These are phyloP conservation scores for Earliella scabrosa DNA, from an alignment of 1,284 basidiomycete species.

Conservation along the genomic window DNA sequence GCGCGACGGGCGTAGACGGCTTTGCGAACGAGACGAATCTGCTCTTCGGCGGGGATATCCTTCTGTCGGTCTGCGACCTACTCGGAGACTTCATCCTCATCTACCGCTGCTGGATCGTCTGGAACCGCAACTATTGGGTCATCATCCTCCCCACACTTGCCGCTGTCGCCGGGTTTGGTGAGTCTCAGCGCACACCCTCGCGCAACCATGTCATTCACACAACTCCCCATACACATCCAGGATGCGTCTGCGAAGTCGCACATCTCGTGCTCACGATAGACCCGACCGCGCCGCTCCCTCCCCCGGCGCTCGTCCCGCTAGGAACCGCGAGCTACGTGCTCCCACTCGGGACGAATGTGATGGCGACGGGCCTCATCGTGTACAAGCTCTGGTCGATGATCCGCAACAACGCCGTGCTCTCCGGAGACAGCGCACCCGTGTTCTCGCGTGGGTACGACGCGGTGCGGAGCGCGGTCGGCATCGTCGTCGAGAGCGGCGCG, in stretches of 20 bases:
- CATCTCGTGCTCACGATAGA: slow-evolving; percentile 2
- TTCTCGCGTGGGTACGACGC: neutral
- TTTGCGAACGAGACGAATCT: slow-evolving; percentile 37
- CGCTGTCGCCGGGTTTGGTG: slow-evolving; percentile 38
- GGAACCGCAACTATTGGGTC: slow-evolving; percentile 35
- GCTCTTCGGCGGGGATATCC: slow-evolving; percentile 35
- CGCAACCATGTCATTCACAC: no score
- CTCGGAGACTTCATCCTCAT: slow-evolving; percentile 41
- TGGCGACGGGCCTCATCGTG: slow-evolving; percentile 43
- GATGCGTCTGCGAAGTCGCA: slow-evolving; percentile 1
- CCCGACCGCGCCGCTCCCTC: neutral
- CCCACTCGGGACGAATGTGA: slow-evolving; percentile 41
- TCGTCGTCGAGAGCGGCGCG: slow-evolving; percentile 45
- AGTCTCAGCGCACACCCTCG: slow-evolving; percentile 1
- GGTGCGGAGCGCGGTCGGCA: slow-evolving; percentile 30
- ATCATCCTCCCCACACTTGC: slow-evolving; percentile 36
- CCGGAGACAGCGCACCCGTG: no score
- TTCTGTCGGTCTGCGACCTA: slow-evolving; percentile 42
- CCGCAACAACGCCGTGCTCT: no score
- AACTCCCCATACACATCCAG: no score
- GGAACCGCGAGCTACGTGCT: slow-evolving; percentile 36
- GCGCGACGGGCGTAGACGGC: slow-evolving; percentile 9
- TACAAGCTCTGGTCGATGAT: slow-evolving; percentile 37
- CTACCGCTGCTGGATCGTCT: slow-evolving; percentile 45
- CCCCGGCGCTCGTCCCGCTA: slow-evolving; percentile 9